Evolutionary conservation across 768 basidiomycete species (phyloP).

Genomic region (Naganishia friedmannii): DNA sequence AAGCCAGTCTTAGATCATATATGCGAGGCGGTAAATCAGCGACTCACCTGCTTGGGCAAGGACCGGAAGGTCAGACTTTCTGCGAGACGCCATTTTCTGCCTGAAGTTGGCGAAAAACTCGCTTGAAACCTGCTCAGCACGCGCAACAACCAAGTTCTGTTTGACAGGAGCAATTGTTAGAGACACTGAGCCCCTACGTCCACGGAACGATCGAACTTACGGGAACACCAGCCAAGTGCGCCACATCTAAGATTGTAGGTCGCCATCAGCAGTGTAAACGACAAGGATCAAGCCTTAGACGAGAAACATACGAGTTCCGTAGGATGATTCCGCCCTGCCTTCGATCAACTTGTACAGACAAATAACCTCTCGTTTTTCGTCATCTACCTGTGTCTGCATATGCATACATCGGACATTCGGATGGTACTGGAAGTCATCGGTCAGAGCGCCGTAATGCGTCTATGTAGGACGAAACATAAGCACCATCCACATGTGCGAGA

Average conservation of each 20-base stretch:
- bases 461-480: constrained; percentile 8
- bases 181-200: too few species aligned
- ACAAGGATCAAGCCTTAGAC: background rate
- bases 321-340: constrained; percentile 48
- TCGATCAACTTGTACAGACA: constrained; percentile 89
- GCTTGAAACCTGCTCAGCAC: constrained; percentile 80
- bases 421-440: constrained; percentile 88
- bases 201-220: constrained; percentile 34
- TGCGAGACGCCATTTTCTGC: constrained; percentile 60
- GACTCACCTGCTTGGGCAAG: constrained; percentile 67
- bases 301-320: constrained; percentile 49
- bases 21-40: background rate
- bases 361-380: constrained; percentile 81
- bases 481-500: background rate
- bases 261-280: background rate
- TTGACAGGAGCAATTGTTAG: background rate
- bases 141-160: constrained; percentile 63
- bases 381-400: constrained; percentile 91
- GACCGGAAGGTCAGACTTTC: constrained; percentile 65
- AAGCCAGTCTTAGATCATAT: background rate
- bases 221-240: constrained; percentile 89
- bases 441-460: constrained; percentile 93
- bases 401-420: constrained; percentile 91
- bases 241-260: constrained; percentile 58
- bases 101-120: constrained; percentile 80